Evolutionary conservation across 768 basidiomycete genomes (phyloP).

Genomic region (Clathrus columnatus): DNA sequence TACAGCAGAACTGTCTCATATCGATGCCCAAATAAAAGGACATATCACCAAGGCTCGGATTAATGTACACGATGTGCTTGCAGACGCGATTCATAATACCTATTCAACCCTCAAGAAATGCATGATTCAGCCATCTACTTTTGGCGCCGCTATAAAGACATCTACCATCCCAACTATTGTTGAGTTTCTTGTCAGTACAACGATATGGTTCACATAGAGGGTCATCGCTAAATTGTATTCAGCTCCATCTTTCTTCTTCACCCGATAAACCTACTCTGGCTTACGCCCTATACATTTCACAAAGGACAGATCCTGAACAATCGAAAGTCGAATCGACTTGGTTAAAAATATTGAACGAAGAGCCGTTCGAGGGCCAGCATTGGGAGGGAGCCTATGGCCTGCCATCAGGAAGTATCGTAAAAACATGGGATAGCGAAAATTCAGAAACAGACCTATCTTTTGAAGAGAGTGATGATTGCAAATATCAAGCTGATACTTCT

Average conservation of each 20-base stretch:
- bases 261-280: slow-evolving; percentile 41
- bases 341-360: slow-evolving; percentile 71
- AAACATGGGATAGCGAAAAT: slow-evolving; percentile 37
- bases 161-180: slow-evolving; percentile 63
- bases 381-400: slow-evolving; percentile 68
- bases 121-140: slow-evolving; percentile 40
- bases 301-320: slow-evolving; percentile 38
- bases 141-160: slow-evolving; percentile 63
- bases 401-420: slow-evolving; percentile 38
- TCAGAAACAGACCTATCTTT: slow-evolving; percentile 33
- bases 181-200: slow-evolving; percentile 52
- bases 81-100: slow-evolving; percentile 48
- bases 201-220: neutral
- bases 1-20: neutral
- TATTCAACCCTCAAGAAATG: slow-evolving; percentile 44
- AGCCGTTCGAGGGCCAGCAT: slow-evolving; percentile 79
- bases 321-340: slow-evolving; percentile 43
- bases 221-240: neutral
- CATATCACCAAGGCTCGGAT: slow-evolving; percentile 53
- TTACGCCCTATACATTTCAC: slow-evolving; percentile 45
- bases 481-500: slow-evolving; percentile 19
- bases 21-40: slow-evolving; percentile 6
- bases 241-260: slow-evolving; percentile 52
- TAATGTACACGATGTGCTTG: slow-evolving; percentile 52
- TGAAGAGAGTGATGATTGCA: neutral